Evolutionary conservation across 2,329 filamentous ascomycete species (phyloP).

Genomic region (Arthroderma sp.): DNA sequence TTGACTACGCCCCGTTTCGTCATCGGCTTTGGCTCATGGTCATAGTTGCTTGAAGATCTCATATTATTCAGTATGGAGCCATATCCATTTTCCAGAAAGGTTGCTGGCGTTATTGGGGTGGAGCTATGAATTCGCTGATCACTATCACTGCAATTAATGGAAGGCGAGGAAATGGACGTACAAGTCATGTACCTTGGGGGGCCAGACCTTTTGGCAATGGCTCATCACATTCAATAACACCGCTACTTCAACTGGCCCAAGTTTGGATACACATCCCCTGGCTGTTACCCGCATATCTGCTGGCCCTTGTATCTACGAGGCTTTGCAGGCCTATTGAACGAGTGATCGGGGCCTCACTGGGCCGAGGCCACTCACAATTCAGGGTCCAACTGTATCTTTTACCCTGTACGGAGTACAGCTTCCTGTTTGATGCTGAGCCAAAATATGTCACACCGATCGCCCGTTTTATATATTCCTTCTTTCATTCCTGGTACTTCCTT

Average conservation of each 20-base stretch:
- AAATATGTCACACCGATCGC: background rate
- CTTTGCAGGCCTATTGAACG: background rate
- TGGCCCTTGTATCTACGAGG: background rate
- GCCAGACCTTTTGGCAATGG: conserved; percentile 4
- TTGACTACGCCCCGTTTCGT: background rate
- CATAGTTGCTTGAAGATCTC: background rate
- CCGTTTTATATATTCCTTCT: background rate
- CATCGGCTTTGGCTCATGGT: background rate
- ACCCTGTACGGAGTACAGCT: too few relatives aligned
- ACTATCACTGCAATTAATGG: background rate
- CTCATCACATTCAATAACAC: background rate
- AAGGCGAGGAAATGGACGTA: background rate
- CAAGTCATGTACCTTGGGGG: conserved; percentile 1
- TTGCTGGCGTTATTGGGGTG: background rate
- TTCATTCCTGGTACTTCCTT: background rate
- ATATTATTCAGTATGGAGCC: background rate
- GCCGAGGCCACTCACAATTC: conserved; percentile 1
- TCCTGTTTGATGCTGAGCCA: background rate
- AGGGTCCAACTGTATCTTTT: background rate
- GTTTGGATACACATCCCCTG: background rate
- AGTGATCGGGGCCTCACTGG: background rate
- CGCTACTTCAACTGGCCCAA: background rate
- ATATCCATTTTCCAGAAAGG: conserved; percentile 4
- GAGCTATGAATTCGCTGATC: background rate
- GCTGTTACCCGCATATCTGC: background rate